Base-by-base conservation (phyloP, 129 eudicot species). In the Deinandra increscens region DNA sequence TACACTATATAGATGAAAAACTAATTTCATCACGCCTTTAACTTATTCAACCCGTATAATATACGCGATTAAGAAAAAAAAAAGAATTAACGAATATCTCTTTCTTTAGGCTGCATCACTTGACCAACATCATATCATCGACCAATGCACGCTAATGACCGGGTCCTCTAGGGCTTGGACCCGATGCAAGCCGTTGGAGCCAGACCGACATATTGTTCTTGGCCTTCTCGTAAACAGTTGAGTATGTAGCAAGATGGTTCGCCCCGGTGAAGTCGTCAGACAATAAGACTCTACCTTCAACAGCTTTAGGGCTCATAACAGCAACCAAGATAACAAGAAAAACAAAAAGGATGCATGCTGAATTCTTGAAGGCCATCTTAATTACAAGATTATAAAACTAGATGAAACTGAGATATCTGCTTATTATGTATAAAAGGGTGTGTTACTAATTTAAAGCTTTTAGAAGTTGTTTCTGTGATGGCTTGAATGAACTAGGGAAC, bases 121-220 rank as follows among this genome's bases (percentile, higher is more conserved):
- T 33, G 23, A 58, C 64, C 20, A 29, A 3, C 33, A 19, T 9
- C 14, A 51, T 51, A 22, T 22, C 36, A n/a, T n/a, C 23, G 23
- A 23, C 37, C 37, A 22, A 23, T n/a, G n/a, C n/a, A n/a, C n/a
- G 8, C 44, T 67, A 79, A 44, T 79, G 83, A 49, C 83, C 83
- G 5, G 83, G 83, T 60, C 83, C 79, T 59, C 71, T 79, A 12
- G 79, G 75, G 74, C 83, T 79, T 11, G 83, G 83, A 31, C 83
- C 83, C 0, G 83, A 79, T 2, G 75, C 83, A 11, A 73, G 70
- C 23, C 70, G 66, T 44, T 79, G 75, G 49, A 79, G 75, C 79
- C 83, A 79, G 62, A 50, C 49, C 7, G 79, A 42, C 75, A 79
- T 51, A 4, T 33, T 41, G 23, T 37, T 79, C 59, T 73, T 67